A percentile compares a stretch with the other conserved stretches of the same genome.
phyloP scores from a whole-genome alignment of 352 stramenopile genomes.

The Blastocystis sp. region DNA sequence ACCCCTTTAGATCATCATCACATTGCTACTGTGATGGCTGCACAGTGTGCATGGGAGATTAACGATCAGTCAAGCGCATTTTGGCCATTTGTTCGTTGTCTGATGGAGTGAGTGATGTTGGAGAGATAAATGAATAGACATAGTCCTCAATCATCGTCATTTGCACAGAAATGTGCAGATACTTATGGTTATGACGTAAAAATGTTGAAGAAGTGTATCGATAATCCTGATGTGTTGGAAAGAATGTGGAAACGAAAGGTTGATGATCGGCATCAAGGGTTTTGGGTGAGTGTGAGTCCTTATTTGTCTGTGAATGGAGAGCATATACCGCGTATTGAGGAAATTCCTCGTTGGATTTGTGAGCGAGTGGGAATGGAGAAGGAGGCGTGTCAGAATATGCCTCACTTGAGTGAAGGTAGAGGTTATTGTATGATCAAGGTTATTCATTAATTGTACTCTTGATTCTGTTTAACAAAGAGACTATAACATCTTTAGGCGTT shows the following conservation, averaged over 20 bases:
- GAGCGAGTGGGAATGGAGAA: neutral
- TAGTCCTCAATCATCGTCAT: neutral
- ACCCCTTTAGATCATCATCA: neutral
- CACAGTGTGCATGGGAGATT: neutral
- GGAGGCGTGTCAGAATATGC: neutral
- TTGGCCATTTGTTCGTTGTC: slow-evolving; percentile 12
- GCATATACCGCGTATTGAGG: neutral
- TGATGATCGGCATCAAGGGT: neutral
- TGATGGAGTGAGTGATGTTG: neutral
- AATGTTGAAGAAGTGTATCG: neutral
- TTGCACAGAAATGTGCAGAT: neutral
- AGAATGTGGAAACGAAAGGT: neutral
- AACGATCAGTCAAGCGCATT: neutral
- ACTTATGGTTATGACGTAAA: neutral
- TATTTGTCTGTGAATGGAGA: neutral
- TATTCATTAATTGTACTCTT: neutral
- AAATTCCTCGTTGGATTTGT: neutral
- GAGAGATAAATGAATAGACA: neutral
- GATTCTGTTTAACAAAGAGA: too few species aligned
- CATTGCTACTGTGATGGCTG: neutral
- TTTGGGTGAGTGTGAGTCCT: slow-evolving; percentile 5
- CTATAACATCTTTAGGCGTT: too few species aligned
- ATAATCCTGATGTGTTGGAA: neutral
- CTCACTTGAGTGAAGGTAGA: neutral
- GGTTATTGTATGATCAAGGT: neutral